These are phyloP conservation scores for Colletotrichum liriopes DNA, from an alignment of 2,329 filamentous ascomycete genomes.

Conservation along the genomic window DNA sequence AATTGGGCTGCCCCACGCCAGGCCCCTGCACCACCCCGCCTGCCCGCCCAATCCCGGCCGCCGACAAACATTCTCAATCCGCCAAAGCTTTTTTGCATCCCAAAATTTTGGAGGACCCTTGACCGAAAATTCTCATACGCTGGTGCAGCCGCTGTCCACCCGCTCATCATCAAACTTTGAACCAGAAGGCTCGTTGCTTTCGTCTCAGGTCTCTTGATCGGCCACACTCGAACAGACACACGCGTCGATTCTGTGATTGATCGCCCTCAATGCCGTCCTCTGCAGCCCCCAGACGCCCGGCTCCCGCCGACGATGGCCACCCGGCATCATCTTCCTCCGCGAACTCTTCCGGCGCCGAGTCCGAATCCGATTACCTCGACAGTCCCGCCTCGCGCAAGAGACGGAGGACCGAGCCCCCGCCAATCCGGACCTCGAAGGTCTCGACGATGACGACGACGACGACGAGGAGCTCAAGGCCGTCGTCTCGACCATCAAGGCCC, in stretches of 20 bases:
- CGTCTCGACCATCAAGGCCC: conserved; percentile 63
- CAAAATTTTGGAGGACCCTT: background rate
- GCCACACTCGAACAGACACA: background rate
- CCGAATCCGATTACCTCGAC: conserved; percentile 67
- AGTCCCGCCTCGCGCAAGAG: conserved; percentile 62
- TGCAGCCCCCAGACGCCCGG: conserved; percentile 26
- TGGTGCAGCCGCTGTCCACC: conserved; percentile 21
- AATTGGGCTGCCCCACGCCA: conserved; percentile 23
- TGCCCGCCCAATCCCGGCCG: conserved; percentile 32
- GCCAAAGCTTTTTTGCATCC: conserved; percentile 18
- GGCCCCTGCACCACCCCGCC: conserved; percentile 27
- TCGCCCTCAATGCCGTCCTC: conserved; percentile 33
- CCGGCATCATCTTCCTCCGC: conserved; percentile 33
- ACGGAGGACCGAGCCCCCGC: conserved; percentile 55
- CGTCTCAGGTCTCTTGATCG: conserved; percentile 14
- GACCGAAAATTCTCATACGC: conserved; percentile 39
- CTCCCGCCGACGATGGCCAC: conserved; percentile 27
- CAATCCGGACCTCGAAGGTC: conserved; percentile 31
- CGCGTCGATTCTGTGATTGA: conserved; percentile 5
- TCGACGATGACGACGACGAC: conserved; percentile 52
- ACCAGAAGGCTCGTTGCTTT: background rate
- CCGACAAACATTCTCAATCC: conserved; percentile 30
- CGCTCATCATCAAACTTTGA: conserved; percentile 12
- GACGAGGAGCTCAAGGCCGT: conserved; percentile 52
- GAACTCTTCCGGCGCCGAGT: conserved; percentile 46